Evolutionary conservation across 495 filamentous ascomycete species (phyloP).

Genomic region (Aspergillus bertholletiae): DNA sequence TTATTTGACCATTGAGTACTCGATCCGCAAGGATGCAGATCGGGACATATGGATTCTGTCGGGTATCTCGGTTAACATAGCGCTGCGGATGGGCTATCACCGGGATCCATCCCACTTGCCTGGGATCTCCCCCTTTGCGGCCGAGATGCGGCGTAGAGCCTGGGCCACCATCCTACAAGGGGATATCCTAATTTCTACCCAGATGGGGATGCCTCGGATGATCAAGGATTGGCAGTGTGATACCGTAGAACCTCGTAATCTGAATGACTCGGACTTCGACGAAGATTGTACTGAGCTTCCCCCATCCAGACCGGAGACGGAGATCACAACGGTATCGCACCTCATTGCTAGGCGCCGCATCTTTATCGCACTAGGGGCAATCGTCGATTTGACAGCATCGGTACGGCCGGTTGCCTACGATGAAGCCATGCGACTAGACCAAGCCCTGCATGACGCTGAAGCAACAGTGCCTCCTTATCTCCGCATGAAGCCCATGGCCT

Average conservation of each 20-base stretch:
- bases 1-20: conserved; percentile 21
- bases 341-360: conserved; percentile 31
- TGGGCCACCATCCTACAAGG: conserved; percentile 20
- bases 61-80: conserved; percentile 20
- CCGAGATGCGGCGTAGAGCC: conserved; percentile 29
- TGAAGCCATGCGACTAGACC: conserved; percentile 35
- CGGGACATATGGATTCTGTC: conserved; percentile 22
- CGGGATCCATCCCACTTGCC: conserved; percentile 23
- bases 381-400: conserved; percentile 26
- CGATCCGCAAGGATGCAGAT: conserved; percentile 13
- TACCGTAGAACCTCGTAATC: conserved; percentile 27
- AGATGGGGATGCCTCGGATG: conserved; percentile 30
- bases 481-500: conserved; percentile 26
- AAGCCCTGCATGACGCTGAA: conserved; percentile 23
- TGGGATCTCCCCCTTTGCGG: conserved; percentile 22
- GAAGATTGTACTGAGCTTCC: conserved; percentile 23
- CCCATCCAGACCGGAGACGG: conserved; percentile 24
- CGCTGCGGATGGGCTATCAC: conserved; percentile 31
- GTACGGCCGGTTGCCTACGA: conserved; percentile 25
- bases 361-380: conserved; percentile 26
- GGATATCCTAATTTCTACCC: conserved; percentile 27
- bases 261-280: conserved; percentile 32
- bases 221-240: conserved; percentile 28
- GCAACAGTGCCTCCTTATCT: conserved; percentile 27
- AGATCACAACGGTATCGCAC: conserved; percentile 25